phyloP scores from a whole-genome alignment of 2,329 filamentous ascomycete genomes.

The Metarhizium humberi region DNA sequence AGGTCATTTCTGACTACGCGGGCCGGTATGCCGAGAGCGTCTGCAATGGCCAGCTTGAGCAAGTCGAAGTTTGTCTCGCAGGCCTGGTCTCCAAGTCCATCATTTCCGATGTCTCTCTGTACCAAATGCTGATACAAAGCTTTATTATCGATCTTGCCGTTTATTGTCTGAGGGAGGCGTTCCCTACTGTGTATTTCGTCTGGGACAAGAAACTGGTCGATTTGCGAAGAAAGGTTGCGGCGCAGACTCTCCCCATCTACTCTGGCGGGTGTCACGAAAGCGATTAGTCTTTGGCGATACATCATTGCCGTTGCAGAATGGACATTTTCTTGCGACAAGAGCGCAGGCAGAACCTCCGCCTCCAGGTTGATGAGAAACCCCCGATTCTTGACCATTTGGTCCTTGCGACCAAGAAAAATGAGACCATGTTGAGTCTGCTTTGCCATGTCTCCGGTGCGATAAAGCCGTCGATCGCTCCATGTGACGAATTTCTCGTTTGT shows the following conservation, averaged over 20 bases:
- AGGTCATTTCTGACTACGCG: background rate
- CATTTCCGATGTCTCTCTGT: background rate
- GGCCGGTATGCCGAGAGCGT: background rate
- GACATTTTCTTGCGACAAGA: slow-evolving; percentile 11
- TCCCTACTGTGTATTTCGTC: background rate
- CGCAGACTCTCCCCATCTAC: background rate
- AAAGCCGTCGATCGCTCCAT: slow-evolving; percentile 15
- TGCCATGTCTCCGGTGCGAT: slow-evolving; percentile 27
- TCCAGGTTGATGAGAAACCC: slow-evolving; percentile 27
- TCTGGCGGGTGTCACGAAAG: slow-evolving; percentile 1
- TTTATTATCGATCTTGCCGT: background rate
- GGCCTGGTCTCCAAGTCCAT: no score
- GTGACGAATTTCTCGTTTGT: slow-evolving; percentile 9
- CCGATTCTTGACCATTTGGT: slow-evolving; percentile 21
- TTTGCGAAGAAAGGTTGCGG: background rate
- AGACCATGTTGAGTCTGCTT: slow-evolving; percentile 8
- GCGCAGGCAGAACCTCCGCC: slow-evolving; percentile 17
- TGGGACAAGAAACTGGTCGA: background rate
- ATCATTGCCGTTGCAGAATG: slow-evolving; percentile 12
- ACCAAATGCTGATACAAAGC: background rate
- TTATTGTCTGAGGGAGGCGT: background rate
- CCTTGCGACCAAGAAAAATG: slow-evolving; percentile 17
- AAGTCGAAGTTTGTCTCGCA: background rate
- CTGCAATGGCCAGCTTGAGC: background rate
- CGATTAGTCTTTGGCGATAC: slow-evolving; percentile 10